Evolutionary conservation across 768 basidiomycete species (phyloP).

Genomic region (Hygrophoropsis aurantiaca): DNA sequence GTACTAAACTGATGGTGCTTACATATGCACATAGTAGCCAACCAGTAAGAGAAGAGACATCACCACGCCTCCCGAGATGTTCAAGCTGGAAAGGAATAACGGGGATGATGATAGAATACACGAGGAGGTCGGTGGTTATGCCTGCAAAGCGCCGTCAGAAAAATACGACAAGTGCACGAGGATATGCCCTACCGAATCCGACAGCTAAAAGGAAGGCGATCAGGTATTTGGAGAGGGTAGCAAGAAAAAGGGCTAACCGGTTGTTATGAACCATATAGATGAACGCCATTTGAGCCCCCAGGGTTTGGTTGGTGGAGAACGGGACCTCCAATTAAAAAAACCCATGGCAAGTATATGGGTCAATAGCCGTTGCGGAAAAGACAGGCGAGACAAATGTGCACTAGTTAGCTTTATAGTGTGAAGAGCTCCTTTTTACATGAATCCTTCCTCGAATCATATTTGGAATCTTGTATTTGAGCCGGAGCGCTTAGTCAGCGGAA

Average conservation of each 20-base stretch:
- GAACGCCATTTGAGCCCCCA: conserved; percentile 57
- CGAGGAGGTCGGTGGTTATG: conserved; percentile 51
- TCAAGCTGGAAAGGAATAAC: conserved; percentile 66
- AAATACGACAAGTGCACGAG: not conserved
- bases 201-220: conserved; percentile 36
- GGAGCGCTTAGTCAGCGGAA: not conserved
- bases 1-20: conserved; percentile 16
- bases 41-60: conserved; percentile 51
- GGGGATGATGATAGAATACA: conserved; percentile 62
- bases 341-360: conserved; percentile 8
- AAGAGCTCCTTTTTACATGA: too few species aligned
- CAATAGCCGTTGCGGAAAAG: not conserved
- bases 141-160: conserved; percentile 18
- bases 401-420: too few species aligned
- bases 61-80: conserved; percentile 39
- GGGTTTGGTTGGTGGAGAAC: conserved; percentile 22
- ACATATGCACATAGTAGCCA: conserved; percentile 65
- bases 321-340: not conserved
- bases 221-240: not conserved
- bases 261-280: conserved; percentile 55
- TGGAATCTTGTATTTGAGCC: too few species aligned
- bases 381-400: not conserved
- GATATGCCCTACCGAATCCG: conserved; percentile 44
- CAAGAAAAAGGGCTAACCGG: conserved; percentile 26
- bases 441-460: too few species aligned